phyloP scores from a whole-genome alignment of 495 filamentous ascomycete species.

The Chlorociboria aeruginascens region DNA sequence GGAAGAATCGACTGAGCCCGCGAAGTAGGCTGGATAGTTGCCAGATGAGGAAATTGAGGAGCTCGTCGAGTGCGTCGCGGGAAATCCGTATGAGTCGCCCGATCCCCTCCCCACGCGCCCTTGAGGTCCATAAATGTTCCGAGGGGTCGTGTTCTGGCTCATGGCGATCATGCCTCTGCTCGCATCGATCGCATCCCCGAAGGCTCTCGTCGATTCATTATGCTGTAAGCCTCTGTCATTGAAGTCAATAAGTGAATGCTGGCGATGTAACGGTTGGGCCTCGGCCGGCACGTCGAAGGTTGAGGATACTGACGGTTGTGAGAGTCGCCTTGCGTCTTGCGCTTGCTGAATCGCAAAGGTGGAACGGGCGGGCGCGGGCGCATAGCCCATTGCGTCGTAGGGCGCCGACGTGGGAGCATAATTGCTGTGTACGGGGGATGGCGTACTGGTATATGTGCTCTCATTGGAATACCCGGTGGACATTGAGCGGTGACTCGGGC shows the following conservation, averaged over 20 bases:
- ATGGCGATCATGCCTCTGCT: constrained; percentile 87
- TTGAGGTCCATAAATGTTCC: constrained; percentile 73
- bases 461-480: constrained; percentile 34
- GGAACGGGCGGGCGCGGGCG: constrained; percentile 51
- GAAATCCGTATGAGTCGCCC: constrained; percentile 88
- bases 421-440: constrained; percentile 50
- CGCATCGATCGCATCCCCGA: constrained; percentile 77
- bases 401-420: constrained; percentile 58
- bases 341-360: constrained; percentile 39
- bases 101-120: constrained; percentile 49
- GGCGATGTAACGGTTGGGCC: constrained; percentile 32
- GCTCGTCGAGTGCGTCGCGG: constrained; percentile 77
- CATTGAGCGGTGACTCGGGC: constrained; percentile 33
- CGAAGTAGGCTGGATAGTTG: constrained; percentile 62
- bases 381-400: constrained; percentile 52
- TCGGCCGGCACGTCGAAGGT: constrained; percentile 27
- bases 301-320: constrained; percentile 75
- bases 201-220: constrained; percentile 52
- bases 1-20: constrained; percentile 76
- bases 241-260: constrained; percentile 51
- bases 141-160: constrained; percentile 80
- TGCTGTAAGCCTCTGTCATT: constrained; percentile 39
- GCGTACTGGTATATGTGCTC: constrained; percentile 35
- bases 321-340: constrained; percentile 64
- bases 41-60: constrained; percentile 84